phyloP scores from a whole-genome alignment of 345 rosid genomes.

The Camelina hispida region DNA sequence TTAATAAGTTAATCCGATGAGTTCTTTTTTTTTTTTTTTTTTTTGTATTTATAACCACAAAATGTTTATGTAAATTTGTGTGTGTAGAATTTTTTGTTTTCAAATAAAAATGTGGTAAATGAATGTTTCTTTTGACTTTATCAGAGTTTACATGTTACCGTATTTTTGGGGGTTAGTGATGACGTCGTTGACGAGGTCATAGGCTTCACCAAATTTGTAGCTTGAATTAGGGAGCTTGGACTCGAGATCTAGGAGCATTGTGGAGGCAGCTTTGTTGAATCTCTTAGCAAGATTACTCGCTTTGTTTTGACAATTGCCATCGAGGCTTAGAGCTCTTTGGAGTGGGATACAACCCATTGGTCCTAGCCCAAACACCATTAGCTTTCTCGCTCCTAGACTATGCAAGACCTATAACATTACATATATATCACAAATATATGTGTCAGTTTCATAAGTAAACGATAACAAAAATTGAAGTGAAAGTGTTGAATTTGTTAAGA shows the following conservation, averaged over 20 bases:
- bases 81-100: neutral
- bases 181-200: constrained; percentile 75
- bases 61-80: neutral
- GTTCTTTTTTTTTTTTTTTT: no score
- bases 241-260: constrained; percentile 52
- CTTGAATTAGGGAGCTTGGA: constrained; percentile 55
- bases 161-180: constrained; percentile 71
- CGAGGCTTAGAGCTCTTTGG: constrained; percentile 76
- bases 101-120: neutral
- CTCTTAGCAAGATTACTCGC: constrained; percentile 70
- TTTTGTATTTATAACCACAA: no score
- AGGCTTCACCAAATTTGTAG: constrained; percentile 84
- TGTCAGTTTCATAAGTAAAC: neutral
- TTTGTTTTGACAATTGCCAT: constrained; percentile 71
- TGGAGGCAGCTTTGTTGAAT: constrained; percentile 64
- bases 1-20: neutral
- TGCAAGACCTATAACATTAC: constrained; percentile 54
- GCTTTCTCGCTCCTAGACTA: constrained; percentile 68
- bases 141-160: constrained; percentile 46
- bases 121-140: neutral
- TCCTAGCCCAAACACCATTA: constrained; percentile 88
- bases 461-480: neutral
- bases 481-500: neutral
- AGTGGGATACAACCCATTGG: constrained; percentile 99
- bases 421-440: neutral